These are phyloP conservation scores for Pseudocercospora vitis DNA, from an alignment of 2,329 filamentous ascomycete genomes.

Conservation along the genomic window DNA sequence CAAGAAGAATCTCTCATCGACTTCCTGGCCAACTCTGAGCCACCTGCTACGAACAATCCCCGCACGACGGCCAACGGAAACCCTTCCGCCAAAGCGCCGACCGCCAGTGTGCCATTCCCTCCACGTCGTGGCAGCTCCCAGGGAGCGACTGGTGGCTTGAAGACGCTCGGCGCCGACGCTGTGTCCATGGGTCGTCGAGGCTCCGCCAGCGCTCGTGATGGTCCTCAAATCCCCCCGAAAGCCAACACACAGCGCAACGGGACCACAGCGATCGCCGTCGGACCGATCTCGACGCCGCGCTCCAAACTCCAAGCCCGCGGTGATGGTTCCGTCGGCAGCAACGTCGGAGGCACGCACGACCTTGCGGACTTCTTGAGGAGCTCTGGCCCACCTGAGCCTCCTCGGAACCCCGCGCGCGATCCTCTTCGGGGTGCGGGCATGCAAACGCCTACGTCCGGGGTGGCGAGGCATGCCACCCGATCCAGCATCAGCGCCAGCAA, in stretches of 20 bases:
- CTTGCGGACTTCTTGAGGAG: slow-evolving; percentile 24
- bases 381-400: slow-evolving; percentile 15
- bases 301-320: slow-evolving; percentile 19
- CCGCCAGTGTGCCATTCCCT: neutral
- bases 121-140: slow-evolving; percentile 13
- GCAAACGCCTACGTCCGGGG: neutral
- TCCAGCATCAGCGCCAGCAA: neutral
- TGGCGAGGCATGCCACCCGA: neutral
- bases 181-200: slow-evolving; percentile 19
- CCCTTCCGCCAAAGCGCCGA: neutral
- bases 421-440: slow-evolving; percentile 2
- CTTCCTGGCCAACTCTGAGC: slow-evolving; percentile 69
- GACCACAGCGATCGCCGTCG: slow-evolving; percentile 21
- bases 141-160: slow-evolving; percentile 6
- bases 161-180: slow-evolving; percentile 23
- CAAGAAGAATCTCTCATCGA: slow-evolving; percentile 69
- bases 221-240: slow-evolving; percentile 10
- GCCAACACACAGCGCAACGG: slow-evolving; percentile 9
- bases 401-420: neutral
- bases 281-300: slow-evolving; percentile 18
- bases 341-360: slow-evolving; percentile 19
- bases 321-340: slow-evolving; percentile 9
- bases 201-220: slow-evolving; percentile 17
- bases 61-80: slow-evolving; percentile 8
- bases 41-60: slow-evolving; percentile 46